These are phyloP conservation scores for Nematodospora anomalae DNA, from an alignment of 1,139 yeast genomes.

Conservation along the genomic window DNA sequence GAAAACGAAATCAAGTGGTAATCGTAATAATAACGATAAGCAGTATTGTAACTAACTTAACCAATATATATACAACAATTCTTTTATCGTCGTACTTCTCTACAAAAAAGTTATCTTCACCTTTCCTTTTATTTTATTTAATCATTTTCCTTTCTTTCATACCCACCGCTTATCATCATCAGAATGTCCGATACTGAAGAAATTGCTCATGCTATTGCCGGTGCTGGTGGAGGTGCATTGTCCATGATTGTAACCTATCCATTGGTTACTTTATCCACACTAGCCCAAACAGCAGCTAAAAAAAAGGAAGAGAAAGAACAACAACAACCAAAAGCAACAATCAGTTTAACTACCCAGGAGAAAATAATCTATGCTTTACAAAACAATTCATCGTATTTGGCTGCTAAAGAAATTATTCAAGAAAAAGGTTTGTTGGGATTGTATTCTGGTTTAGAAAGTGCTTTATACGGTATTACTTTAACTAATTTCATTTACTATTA, in stretches of 20 bases:
- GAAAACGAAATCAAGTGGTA: too few species aligned
- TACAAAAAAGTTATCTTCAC: too few species aligned
- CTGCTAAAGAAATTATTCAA: constrained; percentile 48
- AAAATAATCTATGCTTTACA: constrained; percentile 23
- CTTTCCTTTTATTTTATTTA: too few species aligned
- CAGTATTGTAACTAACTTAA: too few species aligned
- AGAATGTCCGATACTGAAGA: constrained; percentile 30
- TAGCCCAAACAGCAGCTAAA: constrained; percentile 69
- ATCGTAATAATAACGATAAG: too few species aligned
- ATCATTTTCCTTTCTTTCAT: too few species aligned
- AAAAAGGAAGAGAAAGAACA: constrained; percentile 34
- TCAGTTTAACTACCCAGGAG: constrained; percentile 15
- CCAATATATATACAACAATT: too few species aligned
- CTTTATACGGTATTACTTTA: constrained; percentile 79
- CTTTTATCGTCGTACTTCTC: too few species aligned
- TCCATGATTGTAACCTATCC: constrained; percentile 88
- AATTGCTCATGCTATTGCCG: constrained; percentile 84
- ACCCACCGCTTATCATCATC: too few species aligned
- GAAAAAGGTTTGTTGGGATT: constrained; percentile 71
- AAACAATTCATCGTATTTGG: constrained; percentile 29
- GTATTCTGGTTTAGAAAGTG: constrained; percentile 86
- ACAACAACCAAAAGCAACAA: constrained; percentile 15
- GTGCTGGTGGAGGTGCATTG: constrained; percentile 91
- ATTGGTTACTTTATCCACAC: constrained; percentile 75
- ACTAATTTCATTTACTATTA: constrained; percentile 90